Conservation (phyloP, 2,329 filamentous ascomycete genomes). For the Fusarium anthophilum region DNA sequence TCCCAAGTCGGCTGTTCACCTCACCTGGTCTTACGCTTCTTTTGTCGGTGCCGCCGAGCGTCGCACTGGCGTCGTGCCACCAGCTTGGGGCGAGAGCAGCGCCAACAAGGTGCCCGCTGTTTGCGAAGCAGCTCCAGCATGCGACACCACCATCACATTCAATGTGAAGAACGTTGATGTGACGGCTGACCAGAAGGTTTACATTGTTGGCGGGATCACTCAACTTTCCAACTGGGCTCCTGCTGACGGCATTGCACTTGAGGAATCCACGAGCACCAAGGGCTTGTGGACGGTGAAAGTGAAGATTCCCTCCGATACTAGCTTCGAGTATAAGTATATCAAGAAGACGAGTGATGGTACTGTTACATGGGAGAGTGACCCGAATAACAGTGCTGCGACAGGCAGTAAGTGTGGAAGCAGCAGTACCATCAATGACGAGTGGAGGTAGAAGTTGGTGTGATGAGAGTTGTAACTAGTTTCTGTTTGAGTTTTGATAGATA, state of each 20-base stretch:
- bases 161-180: slow-evolving; percentile 24
- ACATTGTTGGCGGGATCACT: slow-evolving; percentile 49
- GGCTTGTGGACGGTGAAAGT: slow-evolving; percentile 62
- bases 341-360: slow-evolving; percentile 59
- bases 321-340: slow-evolving; percentile 71
- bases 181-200: slow-evolving; percentile 27
- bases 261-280: slow-evolving; percentile 58
- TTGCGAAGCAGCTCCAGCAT: slow-evolving; percentile 36
- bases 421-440: slow-evolving; percentile 16
- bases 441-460: not conserved
- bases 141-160: slow-evolving; percentile 39
- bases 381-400: slow-evolving; percentile 44
- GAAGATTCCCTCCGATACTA: slow-evolving; percentile 60
- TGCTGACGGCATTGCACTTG: slow-evolving; percentile 57
- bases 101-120: slow-evolving; percentile 29
- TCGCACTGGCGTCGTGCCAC: slow-evolving; percentile 61
- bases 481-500: too few relatives aligned
- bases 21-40: slow-evolving; percentile 78
- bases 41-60: slow-evolving; percentile 69
- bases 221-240: slow-evolving; percentile 50
- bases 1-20: slow-evolving; percentile 69
- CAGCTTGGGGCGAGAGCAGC: slow-evolving; percentile 58
- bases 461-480: rapidly evolving
- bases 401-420: slow-evolving; percentile 9
- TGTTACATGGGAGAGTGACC: slow-evolving; percentile 67